Evolutionary conservation across 108 stramenopile genomes (phyloP), one percentile per base, ranked within the genome.

Genomic region (Pseudonitzschia multiseries): DNA sequence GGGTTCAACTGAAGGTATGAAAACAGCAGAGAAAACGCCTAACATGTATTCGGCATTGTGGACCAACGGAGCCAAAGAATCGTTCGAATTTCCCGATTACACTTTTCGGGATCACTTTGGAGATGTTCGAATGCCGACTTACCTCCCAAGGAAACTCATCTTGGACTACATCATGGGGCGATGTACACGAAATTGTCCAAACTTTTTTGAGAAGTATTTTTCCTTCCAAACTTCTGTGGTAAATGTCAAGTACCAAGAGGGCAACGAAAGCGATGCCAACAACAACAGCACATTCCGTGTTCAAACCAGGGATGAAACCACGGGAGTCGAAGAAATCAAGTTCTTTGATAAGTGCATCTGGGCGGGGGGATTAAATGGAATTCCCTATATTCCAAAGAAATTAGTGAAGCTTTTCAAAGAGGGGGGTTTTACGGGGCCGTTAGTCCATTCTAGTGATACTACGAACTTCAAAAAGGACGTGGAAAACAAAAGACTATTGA

Each of bases 341-440:
- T 26, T 51, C n/a, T 90, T 79, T 78, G 89, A 90, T 33, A 80
- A 81, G 46, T 86, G 85, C 68, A 79, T 90, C 26, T 90, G 89
- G 89, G 84, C 89, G 17, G 83, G 68, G 18, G 89, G 89, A 15
- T 41, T 52, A 1, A 84, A 90, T 72, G 78, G 84, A 0, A 59
- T 27, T 20, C 76, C 74, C 21, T 65, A 50, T 0, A 86, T 87
- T 10, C 89, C 89, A 0, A 4, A 50, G 20, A 54, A 53, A 44
- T 29, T 61, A 14, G 41, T 29, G 10, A 4, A 75, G 8, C 0
- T 74, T 4, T 74, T 74, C 20, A 50, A 26, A 26, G 26, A 59
- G n/a, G 41, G n/a, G 22, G 57, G 57, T 59, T 28, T 59, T 10
- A 31, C 22, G 29, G 21, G 32, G 3, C 40, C 33, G 2, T 24